These are phyloP conservation scores for Bryoglossum gracile DNA, from an alignment of 495 filamentous ascomycete genomes.

Conservation along the genomic window DNA sequence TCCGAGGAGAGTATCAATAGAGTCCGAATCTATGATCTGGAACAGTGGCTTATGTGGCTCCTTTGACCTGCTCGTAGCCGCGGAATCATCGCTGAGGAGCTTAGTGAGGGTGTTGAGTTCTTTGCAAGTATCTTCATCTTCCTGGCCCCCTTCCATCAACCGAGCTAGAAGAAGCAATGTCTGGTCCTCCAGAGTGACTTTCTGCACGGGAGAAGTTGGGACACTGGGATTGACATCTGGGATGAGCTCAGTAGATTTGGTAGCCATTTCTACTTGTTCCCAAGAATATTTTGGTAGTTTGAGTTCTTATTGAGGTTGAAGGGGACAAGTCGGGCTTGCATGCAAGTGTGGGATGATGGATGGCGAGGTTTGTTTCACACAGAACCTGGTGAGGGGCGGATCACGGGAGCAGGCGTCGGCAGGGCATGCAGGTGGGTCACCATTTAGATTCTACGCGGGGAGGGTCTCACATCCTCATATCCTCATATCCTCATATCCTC, in stretches of 20 bases:
- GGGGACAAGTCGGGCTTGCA: too few species aligned
- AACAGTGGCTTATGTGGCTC: constrained; percentile 42
- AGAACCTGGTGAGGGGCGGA: neutral
- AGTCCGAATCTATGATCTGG: constrained; percentile 64
- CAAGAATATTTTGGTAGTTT: neutral
- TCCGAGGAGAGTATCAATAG: constrained; percentile 69
- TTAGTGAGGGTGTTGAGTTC: constrained; percentile 42
- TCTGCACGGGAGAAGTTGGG: constrained; percentile 3
- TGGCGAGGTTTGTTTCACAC: too few species aligned
- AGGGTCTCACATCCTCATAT: neutral
- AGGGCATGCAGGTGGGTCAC: too few species aligned
- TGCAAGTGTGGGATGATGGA: too few species aligned
- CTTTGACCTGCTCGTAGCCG: constrained; percentile 19
- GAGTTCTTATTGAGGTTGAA: neutral
- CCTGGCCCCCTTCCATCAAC: constrained; percentile 49
- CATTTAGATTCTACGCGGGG: neutral
- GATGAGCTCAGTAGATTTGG: neutral
- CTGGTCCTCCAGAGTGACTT: constrained; percentile 32
- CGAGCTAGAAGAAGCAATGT: constrained; percentile 44
- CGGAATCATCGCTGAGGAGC: constrained; percentile 41
- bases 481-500: too few species aligned
- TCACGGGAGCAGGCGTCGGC: constrained; percentile 11
- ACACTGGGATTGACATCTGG: constrained; percentile 15
- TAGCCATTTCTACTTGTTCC: constrained; percentile 2
- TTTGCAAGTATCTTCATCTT: constrained; percentile 45